Evolutionary conservation across 495 filamentous ascomycete species (phyloP).

Genomic region (Apiosordaria backusii): DNA sequence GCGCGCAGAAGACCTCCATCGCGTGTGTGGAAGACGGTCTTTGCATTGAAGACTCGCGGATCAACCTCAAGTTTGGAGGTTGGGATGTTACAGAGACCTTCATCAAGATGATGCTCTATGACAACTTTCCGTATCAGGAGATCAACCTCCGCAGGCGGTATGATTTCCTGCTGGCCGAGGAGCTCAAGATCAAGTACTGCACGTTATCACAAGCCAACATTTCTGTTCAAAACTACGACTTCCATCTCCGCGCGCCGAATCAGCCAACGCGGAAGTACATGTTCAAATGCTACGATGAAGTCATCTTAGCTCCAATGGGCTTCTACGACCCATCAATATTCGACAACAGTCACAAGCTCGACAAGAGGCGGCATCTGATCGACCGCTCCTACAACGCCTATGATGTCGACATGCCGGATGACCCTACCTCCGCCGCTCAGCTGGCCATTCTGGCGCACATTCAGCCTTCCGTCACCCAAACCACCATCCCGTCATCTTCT

Average conservation of each 20-base stretch:
- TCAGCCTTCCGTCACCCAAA: conserved; percentile 54
- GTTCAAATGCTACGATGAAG: conserved; percentile 94
- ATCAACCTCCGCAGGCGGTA: conserved; percentile 88
- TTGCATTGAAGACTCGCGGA: conserved; percentile 80
- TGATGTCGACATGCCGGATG: conserved; percentile 77
- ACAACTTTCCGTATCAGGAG: conserved; percentile 88
- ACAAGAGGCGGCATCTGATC: conserved; percentile 71
- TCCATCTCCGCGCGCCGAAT: conserved; percentile 82
- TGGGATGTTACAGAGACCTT: conserved; percentile 91
- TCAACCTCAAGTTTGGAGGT: conserved; percentile 94
- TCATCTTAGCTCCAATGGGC: conserved; percentile 84
- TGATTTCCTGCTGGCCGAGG: conserved; percentile 90
- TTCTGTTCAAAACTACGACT: conserved; percentile 74
- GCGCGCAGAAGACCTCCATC: conserved; percentile 96
- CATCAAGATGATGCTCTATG: conserved; percentile 93
- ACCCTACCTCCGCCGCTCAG: conserved; percentile 84
- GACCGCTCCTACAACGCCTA: conserved; percentile 88
- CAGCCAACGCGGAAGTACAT: conserved; percentile 85
- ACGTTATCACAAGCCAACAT: conserved; percentile 83
- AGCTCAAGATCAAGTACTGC: conserved; percentile 85
- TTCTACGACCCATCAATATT: conserved; percentile 86
- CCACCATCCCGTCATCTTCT: conserved; percentile 27
- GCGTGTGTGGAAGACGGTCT: conserved; percentile 97
- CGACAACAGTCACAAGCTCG: conserved; percentile 72
- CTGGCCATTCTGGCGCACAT: conserved; percentile 66